Conservation (phyloP, 2,329 filamentous ascomycete genomes). For the Cladobotryum mycophilum region DNA sequence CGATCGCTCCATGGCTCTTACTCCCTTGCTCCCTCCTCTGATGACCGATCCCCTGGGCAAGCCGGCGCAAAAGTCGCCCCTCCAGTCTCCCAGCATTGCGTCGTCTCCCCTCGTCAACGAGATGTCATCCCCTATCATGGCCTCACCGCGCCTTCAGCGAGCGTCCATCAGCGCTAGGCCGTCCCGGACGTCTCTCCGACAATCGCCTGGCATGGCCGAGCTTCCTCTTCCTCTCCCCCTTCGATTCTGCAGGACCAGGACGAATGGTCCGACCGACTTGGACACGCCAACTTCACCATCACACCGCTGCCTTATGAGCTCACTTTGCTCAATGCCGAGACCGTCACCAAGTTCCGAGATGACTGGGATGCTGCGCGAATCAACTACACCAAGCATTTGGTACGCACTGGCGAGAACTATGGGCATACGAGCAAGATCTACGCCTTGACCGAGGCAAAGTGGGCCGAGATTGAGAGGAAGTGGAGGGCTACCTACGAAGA, state of each 20-base stretch:
- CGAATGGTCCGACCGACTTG: conserved; percentile 77
- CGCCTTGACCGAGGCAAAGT: conserved; percentile 79
- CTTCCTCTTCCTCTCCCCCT: conserved; percentile 53
- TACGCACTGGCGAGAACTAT: conserved; percentile 84
- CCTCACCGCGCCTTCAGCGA: conserved; percentile 40
- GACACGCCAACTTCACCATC: conserved; percentile 92
- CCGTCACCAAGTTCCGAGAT: conserved; percentile 57
- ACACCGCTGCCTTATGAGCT: conserved; percentile 73
- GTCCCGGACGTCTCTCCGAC: conserved; percentile 67
- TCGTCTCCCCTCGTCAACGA: conserved; percentile 42
- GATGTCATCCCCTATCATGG: conserved; percentile 32
- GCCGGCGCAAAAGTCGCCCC: conserved; percentile 64
- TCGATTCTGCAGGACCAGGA: conserved; percentile 65
- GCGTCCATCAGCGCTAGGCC: conserved; percentile 72
- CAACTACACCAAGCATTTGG: conserved; percentile 85
- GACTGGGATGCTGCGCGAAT: conserved; percentile 79
- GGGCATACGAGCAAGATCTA: conserved; percentile 86
- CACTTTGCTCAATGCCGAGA: conserved; percentile 50
- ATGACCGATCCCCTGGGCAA: conserved; percentile 54
- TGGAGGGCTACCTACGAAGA: conserved; percentile 69
- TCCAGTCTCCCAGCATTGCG: conserved; percentile 74
- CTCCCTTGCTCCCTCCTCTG: conserved; percentile 77
- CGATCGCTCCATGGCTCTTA: conserved; percentile 61
- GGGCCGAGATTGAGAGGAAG: conserved; percentile 67
- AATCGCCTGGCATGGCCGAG: conserved; percentile 55